Evolutionary conservation across 805 yeast species (phyloP).

Genomic region (Pichia manshurica): DNA sequence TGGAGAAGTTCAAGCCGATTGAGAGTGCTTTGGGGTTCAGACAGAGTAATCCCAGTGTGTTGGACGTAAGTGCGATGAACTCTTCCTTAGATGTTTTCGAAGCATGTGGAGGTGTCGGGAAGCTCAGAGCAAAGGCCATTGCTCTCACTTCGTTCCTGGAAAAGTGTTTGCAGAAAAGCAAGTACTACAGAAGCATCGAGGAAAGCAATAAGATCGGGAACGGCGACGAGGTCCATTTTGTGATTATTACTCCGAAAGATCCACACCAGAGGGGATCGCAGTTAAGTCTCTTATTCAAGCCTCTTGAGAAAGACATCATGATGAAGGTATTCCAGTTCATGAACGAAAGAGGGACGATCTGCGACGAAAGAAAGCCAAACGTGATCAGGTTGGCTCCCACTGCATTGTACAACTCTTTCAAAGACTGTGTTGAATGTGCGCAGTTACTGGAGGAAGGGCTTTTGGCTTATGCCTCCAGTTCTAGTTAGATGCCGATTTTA

Average conservation of each 20-base stretch:
- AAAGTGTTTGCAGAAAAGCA: slow-evolving; percentile 39
- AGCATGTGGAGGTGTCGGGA: slow-evolving; percentile 57
- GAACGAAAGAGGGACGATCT: slow-evolving; percentile 56
- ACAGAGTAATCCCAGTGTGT: slow-evolving; percentile 85
- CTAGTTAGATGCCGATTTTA: slow-evolving; percentile 41
- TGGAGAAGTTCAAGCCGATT: slow-evolving; percentile 71
- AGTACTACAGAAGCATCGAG: slow-evolving; percentile 35
- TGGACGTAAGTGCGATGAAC: slow-evolving; percentile 71
- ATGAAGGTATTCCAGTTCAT: slow-evolving; percentile 47
- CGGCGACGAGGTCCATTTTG: slow-evolving; percentile 35
- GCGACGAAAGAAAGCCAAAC: slow-evolving; percentile 86
- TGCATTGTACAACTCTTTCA: slow-evolving; percentile 75
- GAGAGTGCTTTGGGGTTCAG: slow-evolving; percentile 83
- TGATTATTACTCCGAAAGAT: slow-evolving; percentile 68
- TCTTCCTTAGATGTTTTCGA: slow-evolving; percentile 59
- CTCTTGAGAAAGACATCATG: slow-evolving; percentile 50
- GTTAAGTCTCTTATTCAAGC: slow-evolving; percentile 64
- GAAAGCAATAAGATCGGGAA: slow-evolving; percentile 16
- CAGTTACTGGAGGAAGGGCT: slow-evolving; percentile 38
- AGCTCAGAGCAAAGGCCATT: slow-evolving; percentile 51
- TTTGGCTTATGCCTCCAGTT: background rate
- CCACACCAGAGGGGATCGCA: slow-evolving; percentile 70
- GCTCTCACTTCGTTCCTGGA: slow-evolving; percentile 54
- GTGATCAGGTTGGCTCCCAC: slow-evolving; percentile 88
- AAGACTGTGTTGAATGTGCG: slow-evolving; percentile 50